Evolutionary conservation across 805 yeast genomes (phyloP), one percentile per base, ranked within the genome.

Genomic region (Candida vaughaniae): DNA sequence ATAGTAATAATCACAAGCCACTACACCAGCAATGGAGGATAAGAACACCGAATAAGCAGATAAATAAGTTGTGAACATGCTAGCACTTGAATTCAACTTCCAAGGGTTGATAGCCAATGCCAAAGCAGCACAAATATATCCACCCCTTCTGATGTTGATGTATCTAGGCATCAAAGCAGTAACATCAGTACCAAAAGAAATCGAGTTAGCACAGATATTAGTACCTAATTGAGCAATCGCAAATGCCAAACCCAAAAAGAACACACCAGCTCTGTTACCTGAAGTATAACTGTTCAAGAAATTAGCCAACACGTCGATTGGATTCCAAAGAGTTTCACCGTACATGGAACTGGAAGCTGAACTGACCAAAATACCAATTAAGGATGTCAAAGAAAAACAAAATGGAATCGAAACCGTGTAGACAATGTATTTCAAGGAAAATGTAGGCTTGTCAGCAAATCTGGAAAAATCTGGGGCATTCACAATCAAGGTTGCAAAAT

Each of bases 391-490:
- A 3, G 89, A 82, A 62, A 86, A 88, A 49, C 86, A 76, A 15
- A 84, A 42, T 23, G 96, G 95, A 43, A 89, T 78, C 2, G 91
- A 69, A 26, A 83, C 52, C 16, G 77, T 79, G 49, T 65, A 65
- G 14, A 65, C 70, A 33, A 64, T 44, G 38, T 66, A 66, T 44
- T 66, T 66, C 56, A 67, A 59, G 25, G 60, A 48, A 37, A 62
- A 63, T 5, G 66, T 52, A 7, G 69, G 66, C 39, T 55, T 62
- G 45, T 70, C 74, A 7, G 95, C 84, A 63, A 87, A 82, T 60
- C 96, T 77, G 17, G 95, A 74, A 60, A 88, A 88, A 67, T 88
- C 96, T 1, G 96, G 95, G 11, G 93, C 85, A 62, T 88, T 88
- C 36, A 84, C 75, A 53, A 89, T 84, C 52, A 88, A 72, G n/a